Evolutionary conservation across 2,329 filamentous ascomycete species (phyloP).

Genomic region (Conoideocrella luteorostrata): DNA sequence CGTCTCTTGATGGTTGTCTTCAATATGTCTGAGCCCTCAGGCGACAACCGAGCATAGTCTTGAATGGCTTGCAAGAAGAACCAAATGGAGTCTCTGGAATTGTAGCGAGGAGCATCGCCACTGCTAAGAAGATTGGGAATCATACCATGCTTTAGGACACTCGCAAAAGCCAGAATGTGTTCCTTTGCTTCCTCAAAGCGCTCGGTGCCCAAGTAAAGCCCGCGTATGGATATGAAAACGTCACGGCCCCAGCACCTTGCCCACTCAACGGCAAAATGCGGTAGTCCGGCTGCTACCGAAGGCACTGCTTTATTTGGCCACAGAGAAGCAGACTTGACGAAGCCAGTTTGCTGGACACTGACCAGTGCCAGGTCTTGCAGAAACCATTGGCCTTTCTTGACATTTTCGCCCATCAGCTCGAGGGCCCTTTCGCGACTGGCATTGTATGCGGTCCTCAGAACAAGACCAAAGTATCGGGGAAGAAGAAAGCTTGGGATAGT

Average conservation of each 20-base stretch:
- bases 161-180: conserved; percentile 91
- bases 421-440: conserved; percentile 75
- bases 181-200: conserved; percentile 84
- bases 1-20: conserved; percentile 72
- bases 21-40: conserved; percentile 67
- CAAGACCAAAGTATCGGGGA: conserved; percentile 87
- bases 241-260: conserved; percentile 96
- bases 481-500: conserved; percentile 81
- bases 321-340: conserved; percentile 82
- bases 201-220: conserved; percentile 84
- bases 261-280: conserved; percentile 92
- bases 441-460: conserved; percentile 80
- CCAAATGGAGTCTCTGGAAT: conserved; percentile 94
- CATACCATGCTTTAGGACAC: conserved; percentile 96
- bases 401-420: conserved; percentile 69
- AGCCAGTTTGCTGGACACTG: conserved; percentile 83
- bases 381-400: conserved; percentile 80
- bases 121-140: conserved; percentile 89
- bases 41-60: conserved; percentile 79
- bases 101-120: conserved; percentile 83
- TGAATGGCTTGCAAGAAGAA: conserved; percentile 96
- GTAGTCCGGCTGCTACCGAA: conserved; percentile 83
- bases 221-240: conserved; percentile 91
- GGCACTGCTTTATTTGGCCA: conserved; percentile 82
- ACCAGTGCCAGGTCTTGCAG: conserved; percentile 84